These are phyloP conservation scores for Irpex sp. DNA, from an alignment of 1,284 basidiomycete genomes.

Conservation along the genomic window DNA sequence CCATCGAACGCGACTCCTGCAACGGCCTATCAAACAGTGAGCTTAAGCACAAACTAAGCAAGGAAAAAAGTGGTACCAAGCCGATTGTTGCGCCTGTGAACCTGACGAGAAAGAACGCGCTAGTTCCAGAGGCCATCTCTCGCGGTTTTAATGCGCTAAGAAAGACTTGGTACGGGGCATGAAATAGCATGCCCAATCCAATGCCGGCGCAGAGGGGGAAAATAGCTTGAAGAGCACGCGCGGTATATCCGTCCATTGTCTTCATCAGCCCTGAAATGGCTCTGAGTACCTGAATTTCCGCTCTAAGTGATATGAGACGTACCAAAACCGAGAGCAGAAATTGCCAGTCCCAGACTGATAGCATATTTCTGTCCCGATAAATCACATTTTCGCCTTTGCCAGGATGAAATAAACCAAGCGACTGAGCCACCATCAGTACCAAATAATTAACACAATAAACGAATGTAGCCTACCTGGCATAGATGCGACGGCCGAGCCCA, in stretches of 20 bases:
- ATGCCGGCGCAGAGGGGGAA: constrained; percentile 71
- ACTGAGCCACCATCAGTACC: constrained; percentile 26
- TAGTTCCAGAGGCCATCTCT: constrained; percentile 73
- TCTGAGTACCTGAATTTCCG: neutral
- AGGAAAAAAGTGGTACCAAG: constrained; percentile 45
- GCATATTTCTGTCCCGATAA: constrained; percentile 61
- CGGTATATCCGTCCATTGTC: constrained; percentile 51
- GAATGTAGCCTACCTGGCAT: constrained; percentile 44
- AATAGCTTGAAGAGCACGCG: constrained; percentile 39
- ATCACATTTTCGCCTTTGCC: constrained; percentile 51
- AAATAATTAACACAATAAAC: neutral
- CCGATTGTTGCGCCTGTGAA: constrained; percentile 81
- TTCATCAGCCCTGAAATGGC: constrained; percentile 55
- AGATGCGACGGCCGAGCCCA: constrained; percentile 76
- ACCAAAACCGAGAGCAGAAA: constrained; percentile 73
- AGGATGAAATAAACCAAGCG: constrained; percentile 70
- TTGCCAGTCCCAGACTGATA: constrained; percentile 56
- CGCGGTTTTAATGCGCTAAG: constrained; percentile 55
- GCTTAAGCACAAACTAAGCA: neutral
- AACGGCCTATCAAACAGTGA: constrained; percentile 46
- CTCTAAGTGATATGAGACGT: constrained; percentile 24
- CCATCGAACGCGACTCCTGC: constrained; percentile 72
- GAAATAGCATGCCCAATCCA: constrained; percentile 77
- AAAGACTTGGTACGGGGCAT: constrained; percentile 78
- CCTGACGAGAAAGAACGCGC: constrained; percentile 79